phyloP scores from a whole-genome alignment of 805 yeast genomes.

The Yamadazyma nakazawae region DNA sequence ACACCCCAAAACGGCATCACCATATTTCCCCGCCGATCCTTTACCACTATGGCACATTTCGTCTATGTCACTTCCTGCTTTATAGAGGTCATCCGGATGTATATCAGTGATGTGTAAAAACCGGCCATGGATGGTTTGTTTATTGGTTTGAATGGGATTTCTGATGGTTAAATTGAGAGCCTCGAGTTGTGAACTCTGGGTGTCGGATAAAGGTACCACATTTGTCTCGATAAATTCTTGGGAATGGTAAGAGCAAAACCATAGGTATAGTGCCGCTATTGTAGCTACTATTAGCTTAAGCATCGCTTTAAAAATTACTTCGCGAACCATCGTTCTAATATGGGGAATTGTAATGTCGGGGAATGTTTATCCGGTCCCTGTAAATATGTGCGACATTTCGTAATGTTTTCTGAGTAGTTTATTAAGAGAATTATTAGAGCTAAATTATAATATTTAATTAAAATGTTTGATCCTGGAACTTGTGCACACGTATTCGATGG shows the following conservation, averaged over 20 bases:
- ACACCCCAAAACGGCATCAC: conserved; percentile 74
- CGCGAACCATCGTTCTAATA: neutral
- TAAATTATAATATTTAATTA: too few species aligned
- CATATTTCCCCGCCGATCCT: conserved; percentile 61
- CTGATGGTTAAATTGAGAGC: conserved; percentile 32
- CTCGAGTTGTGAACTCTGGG: conserved; percentile 2
- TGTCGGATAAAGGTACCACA: neutral
- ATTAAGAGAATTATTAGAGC: too few species aligned
- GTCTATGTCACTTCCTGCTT: conserved; percentile 44
- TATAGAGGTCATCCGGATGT: conserved; percentile 75
- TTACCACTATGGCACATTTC: conserved; percentile 57
- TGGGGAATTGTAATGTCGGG: too few species aligned
- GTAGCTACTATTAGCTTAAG: conserved; percentile 2
- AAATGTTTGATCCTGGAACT: too few species aligned
- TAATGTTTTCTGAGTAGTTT: too few species aligned
- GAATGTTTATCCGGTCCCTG: too few species aligned
- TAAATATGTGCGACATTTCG: too few species aligned
- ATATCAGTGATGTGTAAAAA: conserved; percentile 84
- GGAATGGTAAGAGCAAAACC: conserved; percentile 7
- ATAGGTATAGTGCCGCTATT: conserved; percentile 8
- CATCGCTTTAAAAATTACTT: conserved; percentile 1
- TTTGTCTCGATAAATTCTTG: neutral
- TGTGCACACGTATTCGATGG: too few species aligned
- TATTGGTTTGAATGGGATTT: conserved; percentile 25
- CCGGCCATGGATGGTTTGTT: conserved; percentile 57